phyloP scores from a whole-genome alignment of 768 basidiomycete genomes.

The Suillus decipiens region DNA sequence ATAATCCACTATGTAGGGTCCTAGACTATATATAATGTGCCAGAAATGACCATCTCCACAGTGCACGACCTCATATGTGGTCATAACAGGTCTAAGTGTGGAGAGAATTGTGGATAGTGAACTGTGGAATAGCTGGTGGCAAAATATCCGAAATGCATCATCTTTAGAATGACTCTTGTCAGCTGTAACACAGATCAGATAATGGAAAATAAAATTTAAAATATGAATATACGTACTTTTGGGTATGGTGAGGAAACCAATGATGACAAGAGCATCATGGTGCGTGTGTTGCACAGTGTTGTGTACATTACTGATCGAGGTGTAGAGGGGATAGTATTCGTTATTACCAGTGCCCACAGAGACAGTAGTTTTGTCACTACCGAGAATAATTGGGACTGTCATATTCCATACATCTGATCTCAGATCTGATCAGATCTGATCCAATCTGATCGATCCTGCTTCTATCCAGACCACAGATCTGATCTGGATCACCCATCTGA shows the following conservation, averaged over 20 bases:
- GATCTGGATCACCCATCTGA: no score
- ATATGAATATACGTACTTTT: neutral
- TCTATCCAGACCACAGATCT: no score
- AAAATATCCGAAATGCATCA: conserved; percentile 29
- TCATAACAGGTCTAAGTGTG: conserved; percentile 29
- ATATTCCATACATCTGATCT: no score
- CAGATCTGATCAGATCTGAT: no score
- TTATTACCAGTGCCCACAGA: conserved; percentile 16
- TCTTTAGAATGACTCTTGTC: conserved; percentile 14
- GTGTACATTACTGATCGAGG: conserved; percentile 15
- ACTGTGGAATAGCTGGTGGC: conserved; percentile 31
- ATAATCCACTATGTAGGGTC: conserved; percentile 43
- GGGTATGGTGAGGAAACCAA: conserved; percentile 34
- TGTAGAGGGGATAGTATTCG: conserved; percentile 16
- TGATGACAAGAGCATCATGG: conserved; percentile 15
- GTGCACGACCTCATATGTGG: conserved; percentile 19
- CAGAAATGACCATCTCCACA: conserved; percentile 35
- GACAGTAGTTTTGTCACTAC: conserved; percentile 17
- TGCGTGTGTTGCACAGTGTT: conserved; percentile 13
- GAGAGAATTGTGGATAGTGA: conserved; percentile 29
- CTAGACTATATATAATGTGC: conserved; percentile 33
- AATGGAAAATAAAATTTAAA: accelerated
- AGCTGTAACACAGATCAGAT: neutral
- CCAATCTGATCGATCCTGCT: no score
- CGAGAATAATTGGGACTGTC: conserved; percentile 16